Base-by-base conservation (phyloP, 2,329 filamentous ascomycete genomes). In the Venturia effusa region DNA sequence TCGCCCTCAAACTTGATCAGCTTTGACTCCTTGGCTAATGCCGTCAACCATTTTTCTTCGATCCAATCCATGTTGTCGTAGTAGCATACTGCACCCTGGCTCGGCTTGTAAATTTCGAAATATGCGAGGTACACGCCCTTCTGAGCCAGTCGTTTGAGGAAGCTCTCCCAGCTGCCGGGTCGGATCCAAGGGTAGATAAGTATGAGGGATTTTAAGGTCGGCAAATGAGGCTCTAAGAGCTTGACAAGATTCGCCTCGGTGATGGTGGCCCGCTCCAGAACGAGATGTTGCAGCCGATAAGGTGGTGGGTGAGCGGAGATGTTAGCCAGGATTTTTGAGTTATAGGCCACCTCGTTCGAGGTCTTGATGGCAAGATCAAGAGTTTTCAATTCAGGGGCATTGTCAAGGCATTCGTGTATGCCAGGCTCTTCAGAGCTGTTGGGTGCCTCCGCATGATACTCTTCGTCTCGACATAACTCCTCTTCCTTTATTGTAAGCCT, bases 21-120 rank as follows among this genome's bases (percentile, higher is more conserved):
- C 37, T 60, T 60, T 22, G 27, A 19, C n/a, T 60, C 59, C 24
- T 32, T 60, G 4, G 59, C 10, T 15, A 60, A 17, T 2, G 27
- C 24, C 37, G 34, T 40, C 40, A 60, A 1, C 32, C 32, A 40
- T 30, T 40, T 40, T 6, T n/a, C 19, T 27, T 60, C 59, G 34
- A 60, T 60, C 59, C 59, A 60, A 6, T 43, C 40, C 37, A 40
- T 40, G 32, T 63, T 40, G 22, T 40, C 34, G 40, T 40, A 39
- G 48, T 32, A 54, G 10, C 22, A 22, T 5, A 27, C 24, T 3
- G 40, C 61, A 8, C 51, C 43, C n/a, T 63, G 61, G 22, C 45
- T 55, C 30, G 61, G 61, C 24, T 63, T 63, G 24, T 34, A 63
- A 7, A 63, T 34, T n/a, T 63, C 61, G 30, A 63, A 37, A 19